phyloP scores from a whole-genome alignment of 805 yeast species.

The Priceomyces melissophilus region DNA sequence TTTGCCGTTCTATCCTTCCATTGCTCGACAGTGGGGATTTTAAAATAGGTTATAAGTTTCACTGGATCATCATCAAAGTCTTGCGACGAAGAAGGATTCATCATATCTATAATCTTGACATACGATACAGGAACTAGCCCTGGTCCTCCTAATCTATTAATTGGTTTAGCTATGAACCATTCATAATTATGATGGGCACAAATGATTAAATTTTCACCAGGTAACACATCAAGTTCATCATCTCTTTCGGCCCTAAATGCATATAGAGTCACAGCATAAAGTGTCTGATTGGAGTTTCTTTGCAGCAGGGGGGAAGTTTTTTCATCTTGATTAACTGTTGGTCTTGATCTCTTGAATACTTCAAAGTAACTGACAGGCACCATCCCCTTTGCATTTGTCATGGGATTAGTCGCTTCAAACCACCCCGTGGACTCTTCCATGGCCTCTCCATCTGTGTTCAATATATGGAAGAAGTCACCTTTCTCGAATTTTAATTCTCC shows the following conservation, averaged over 20 bases:
- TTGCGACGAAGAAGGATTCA: slow-evolving; percentile 25
- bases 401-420: slow-evolving; percentile 88
- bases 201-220: slow-evolving; percentile 86
- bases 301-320: slow-evolving; percentile 15
- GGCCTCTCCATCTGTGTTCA: slow-evolving; percentile 23
- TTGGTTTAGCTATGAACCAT: slow-evolving; percentile 98
- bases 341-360: slow-evolving; percentile 61
- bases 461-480: slow-evolving; percentile 88
- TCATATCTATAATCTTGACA: slow-evolving; percentile 79
- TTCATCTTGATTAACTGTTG: slow-evolving; percentile 15
- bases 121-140: slow-evolving; percentile 92
- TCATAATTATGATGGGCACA: slow-evolving; percentile 96
- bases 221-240: slow-evolving; percentile 80
- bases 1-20: slow-evolving; percentile 91
- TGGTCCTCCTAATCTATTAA: slow-evolving; percentile 93
- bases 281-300: slow-evolving; percentile 37
- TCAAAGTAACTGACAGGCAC: slow-evolving; percentile 87
- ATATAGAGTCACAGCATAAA: slow-evolving; percentile 83
- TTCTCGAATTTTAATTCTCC: slow-evolving; percentile 74
- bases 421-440: slow-evolving; percentile 47
- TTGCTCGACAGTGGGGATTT: slow-evolving; percentile 88
- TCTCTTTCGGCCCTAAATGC: slow-evolving; percentile 79
- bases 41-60: slow-evolving; percentile 57
- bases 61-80: slow-evolving; percentile 47
- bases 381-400: slow-evolving; percentile 71